Evolutionary conservation across 129 eudicot genomes (phyloP).

Genomic region (Ambrosia artemisiifolia): DNA sequence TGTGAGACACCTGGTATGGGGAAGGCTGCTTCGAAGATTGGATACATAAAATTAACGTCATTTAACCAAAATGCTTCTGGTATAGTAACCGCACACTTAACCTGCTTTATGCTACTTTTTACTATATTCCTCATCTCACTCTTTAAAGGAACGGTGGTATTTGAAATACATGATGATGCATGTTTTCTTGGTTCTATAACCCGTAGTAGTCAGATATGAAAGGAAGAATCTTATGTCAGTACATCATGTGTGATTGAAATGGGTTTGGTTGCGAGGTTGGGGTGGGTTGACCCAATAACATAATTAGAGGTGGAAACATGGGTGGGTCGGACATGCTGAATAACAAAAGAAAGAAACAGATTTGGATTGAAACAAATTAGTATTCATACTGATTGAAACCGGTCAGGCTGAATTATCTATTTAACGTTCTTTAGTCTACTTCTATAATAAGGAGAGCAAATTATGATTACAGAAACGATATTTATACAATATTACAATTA

Average conservation of each 20-base stretch:
- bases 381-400: background rate
- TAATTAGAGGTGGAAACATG: background rate
- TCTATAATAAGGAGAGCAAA: background rate
- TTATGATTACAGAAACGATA: background rate
- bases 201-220: background rate
- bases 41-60: conserved; percentile 85
- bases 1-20: conserved; percentile 68
- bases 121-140: background rate
- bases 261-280: background rate
- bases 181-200: conserved; percentile 2
- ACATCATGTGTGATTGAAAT: background rate
- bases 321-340: background rate
- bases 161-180: background rate
- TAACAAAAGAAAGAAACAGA: background rate
- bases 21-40: conserved; percentile 69
- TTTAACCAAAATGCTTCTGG: conserved; percentile 97
- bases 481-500: background rate
- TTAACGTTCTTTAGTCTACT: background rate
- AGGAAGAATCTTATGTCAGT: background rate
- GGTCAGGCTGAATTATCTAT: background rate
- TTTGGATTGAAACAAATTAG: background rate
- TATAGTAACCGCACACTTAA: conserved; percentile 25
- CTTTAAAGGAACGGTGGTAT: background rate
- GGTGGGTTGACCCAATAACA: background rate
- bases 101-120: background rate